phyloP scores from a whole-genome alignment of 352 stramenopile species.

The Globisporangium yorkense region DNA sequence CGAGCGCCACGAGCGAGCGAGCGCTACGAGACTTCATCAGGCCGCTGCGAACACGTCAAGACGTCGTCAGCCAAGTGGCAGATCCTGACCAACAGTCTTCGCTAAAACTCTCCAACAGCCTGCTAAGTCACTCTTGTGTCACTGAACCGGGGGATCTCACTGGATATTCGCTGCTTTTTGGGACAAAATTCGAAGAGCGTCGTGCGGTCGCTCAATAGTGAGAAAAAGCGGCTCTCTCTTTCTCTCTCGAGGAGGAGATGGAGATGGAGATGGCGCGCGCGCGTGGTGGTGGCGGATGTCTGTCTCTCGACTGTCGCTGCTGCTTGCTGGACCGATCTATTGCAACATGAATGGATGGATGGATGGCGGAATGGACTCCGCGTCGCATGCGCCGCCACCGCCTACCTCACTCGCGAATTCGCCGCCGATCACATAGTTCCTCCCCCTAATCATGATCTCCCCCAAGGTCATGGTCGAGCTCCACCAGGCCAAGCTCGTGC shows the following conservation, averaged over 20 bases:
- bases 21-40: too few relatives aligned
- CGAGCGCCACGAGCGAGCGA: too few relatives aligned
- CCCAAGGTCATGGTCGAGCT: constrained; percentile 54
- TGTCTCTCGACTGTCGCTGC: constrained; percentile 2
- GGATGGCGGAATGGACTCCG: background rate
- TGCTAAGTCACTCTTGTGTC: too few relatives aligned
- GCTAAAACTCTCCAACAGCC: too few relatives aligned
- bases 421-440: background rate
- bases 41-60: too few relatives aligned
- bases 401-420: background rate
- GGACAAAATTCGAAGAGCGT: background rate
- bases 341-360: background rate
- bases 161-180: background rate
- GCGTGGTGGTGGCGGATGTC: background rate
- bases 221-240: background rate
- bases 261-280: background rate
- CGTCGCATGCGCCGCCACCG: background rate
- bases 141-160: background rate
- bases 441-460: constrained; percentile 30
- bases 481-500: constrained; percentile 46
- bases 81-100: too few relatives aligned
- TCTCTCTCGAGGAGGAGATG: background rate
- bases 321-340: background rate
- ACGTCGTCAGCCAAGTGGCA: too few relatives aligned
- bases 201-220: background rate